Conservation (phyloP, 2,329 filamentous ascomycete genomes). For the Scolecobasidium constrictum region DNA sequence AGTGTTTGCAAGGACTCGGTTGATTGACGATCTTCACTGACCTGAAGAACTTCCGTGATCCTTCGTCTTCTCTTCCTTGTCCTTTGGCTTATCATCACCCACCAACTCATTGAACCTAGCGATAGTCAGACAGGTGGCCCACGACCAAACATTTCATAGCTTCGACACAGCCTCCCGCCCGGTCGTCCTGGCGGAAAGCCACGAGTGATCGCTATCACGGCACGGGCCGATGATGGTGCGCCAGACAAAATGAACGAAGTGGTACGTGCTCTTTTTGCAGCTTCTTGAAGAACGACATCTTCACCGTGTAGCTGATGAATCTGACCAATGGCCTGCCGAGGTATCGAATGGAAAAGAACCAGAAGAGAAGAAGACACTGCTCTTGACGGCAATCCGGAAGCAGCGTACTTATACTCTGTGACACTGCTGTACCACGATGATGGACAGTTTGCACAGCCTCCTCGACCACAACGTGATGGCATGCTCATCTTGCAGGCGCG, state of each 20-base stretch:
- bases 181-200: constrained; percentile 18
- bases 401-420: too few relatives aligned
- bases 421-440: too few relatives aligned
- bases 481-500: too few relatives aligned
- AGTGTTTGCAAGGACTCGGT: background rate
- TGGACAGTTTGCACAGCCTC: too few relatives aligned
- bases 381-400: too few relatives aligned
- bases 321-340: too few relatives aligned
- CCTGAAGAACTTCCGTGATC: background rate
- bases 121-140: background rate
- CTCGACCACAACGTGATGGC: too few relatives aligned
- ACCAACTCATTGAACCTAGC: background rate
- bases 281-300: constrained; percentile 37
- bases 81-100: background rate
- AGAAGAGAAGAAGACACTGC: too few relatives aligned
- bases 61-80: background rate
- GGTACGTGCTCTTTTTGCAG: constrained; percentile 36
- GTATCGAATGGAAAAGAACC: too few relatives aligned
- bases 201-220: constrained; percentile 24
- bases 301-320: too few relatives aligned
- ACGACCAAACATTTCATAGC: background rate
- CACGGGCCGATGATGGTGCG: too few relatives aligned
- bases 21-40: background rate
- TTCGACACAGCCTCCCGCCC: constrained; percentile 14
- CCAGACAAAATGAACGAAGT: too few relatives aligned